Base-by-base conservation (phyloP, 1,284 basidiomycete genomes). In the Veloporphyrellus conicus region DNA sequence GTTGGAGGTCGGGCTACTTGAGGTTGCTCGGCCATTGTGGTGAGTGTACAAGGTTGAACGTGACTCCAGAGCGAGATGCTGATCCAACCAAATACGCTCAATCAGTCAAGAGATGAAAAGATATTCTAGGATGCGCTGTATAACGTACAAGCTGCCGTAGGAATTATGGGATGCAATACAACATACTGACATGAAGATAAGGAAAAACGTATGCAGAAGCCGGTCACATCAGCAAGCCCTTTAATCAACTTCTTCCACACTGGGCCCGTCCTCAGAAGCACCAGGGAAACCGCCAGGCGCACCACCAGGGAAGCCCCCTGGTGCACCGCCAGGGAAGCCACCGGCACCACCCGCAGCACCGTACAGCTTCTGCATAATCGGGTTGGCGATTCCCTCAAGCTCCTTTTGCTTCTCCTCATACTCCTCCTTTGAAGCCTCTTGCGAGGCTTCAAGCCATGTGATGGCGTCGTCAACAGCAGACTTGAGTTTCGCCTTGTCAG, bases 341-440 rank as follows among this genome's bases (percentile, higher is more conserved):
- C 72, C 73, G 22, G 72, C 73, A 56, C 72, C 87, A 60, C 85
- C 88, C 38, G 80, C 87, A 56, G 79, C 75, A 50, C 81, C 80
- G 73, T 97, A 97, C 22, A 94, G 81, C 73, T 87, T 90, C 74
- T 87, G 83, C 92, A 95, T 95, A 73, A 95, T 94, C 42, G 93
- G 93, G 78, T 87, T 94, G 60, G 93, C 90, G 57, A 93, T 69
- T 11, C 67, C 75, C 76, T 99, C 95, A 50, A 99, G 79, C 74
- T 97, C 94, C 80, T 97, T 96, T 72, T 97, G 94, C 74, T 87
- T 89, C 67, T 80, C 80, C 70, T 93, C 88, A 74, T 97, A 95
- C 77, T 99, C 96, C 66, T 95, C 92, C 76, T 93, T 96, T 56
- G 85, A 87, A 11, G 83, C 96, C 71, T 97, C 92, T 64, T 91